phyloP scores from a whole-genome alignment of 2,329 filamentous ascomycete genomes.

The Aspergillus sp. region DNA sequence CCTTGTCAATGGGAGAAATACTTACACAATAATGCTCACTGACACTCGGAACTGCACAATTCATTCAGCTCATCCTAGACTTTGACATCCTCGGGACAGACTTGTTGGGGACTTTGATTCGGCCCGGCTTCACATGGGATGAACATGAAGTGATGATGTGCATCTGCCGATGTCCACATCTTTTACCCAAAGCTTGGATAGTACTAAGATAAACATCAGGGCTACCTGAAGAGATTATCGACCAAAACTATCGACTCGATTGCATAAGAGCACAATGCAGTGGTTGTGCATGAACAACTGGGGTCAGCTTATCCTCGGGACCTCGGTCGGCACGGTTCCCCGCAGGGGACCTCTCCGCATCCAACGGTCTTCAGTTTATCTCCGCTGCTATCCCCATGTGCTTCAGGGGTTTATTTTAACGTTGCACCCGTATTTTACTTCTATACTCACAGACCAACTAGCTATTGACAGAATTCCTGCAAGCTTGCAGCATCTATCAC shows the following conservation, averaged over 20 bases:
- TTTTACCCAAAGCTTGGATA: background rate
- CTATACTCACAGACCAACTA: background rate
- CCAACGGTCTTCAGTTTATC: slow-evolving; percentile 3
- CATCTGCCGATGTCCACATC: background rate
- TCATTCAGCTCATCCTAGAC: background rate
- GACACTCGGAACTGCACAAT: background rate
- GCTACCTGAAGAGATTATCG: background rate
- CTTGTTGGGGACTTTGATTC: background rate
- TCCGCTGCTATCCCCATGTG: slow-evolving; percentile 9
- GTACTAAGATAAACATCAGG: background rate
- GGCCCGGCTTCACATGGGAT: background rate
- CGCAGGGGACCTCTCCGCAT: slow-evolving; percentile 22
- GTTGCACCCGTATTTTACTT: background rate
- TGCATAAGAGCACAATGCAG: background rate
- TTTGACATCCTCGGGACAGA: background rate
- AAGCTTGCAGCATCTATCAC: slow-evolving; percentile 34
- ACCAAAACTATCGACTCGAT: background rate
- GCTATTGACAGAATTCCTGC: background rate
- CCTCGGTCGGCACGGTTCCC: slow-evolving; percentile 33
- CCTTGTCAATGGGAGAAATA: background rate
- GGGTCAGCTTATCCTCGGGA: slow-evolving; percentile 31
- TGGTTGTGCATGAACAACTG: slow-evolving; percentile 5
- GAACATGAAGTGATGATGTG: background rate
- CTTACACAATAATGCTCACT: background rate
- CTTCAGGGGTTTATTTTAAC: slow-evolving; percentile 4